Evolutionary conservation across 2,329 filamentous ascomycete species (phyloP).

Genomic region (Malbranchea cinnamomea): DNA sequence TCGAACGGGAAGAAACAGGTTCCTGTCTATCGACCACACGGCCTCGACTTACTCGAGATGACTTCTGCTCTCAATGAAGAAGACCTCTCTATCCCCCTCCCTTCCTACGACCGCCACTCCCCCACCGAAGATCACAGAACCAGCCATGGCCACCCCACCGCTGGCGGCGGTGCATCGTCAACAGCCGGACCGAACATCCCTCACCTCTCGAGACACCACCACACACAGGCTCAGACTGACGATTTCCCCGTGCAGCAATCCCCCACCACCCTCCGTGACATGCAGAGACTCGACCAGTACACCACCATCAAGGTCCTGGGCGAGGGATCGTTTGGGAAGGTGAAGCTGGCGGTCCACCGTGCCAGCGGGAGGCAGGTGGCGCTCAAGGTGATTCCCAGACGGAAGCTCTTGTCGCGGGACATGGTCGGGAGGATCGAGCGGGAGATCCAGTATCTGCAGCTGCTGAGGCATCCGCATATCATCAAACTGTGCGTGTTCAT

Average conservation of each 20-base stretch:
- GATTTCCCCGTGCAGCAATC: conserved; percentile 25
- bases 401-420: conserved; percentile 90
- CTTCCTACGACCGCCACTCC: conserved; percentile 11
- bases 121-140: conserved; percentile 7
- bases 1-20: background rate
- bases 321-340: conserved; percentile 96
- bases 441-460: conserved; percentile 94
- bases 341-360: conserved; percentile 88
- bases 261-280: conserved; percentile 39
- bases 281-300: conserved; percentile 83
- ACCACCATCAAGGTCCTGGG: conserved; percentile 79
- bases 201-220: conserved; percentile 3
- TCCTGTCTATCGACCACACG: too few species aligned
- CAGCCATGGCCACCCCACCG: conserved; percentile 13
- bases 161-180: too few species aligned
- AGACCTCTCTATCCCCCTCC: conserved; percentile 23
- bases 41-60: too few species aligned
- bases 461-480: conserved; percentile 92
- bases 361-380: conserved; percentile 90
- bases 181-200: too few species aligned
- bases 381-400: conserved; percentile 91
- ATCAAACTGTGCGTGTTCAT: conserved; percentile 71
- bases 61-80: conserved; percentile 23
- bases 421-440: conserved; percentile 96
- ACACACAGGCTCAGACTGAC: conserved; percentile 9